Conservation (phyloP, 371 early-diverging fungal genomes). For the Haplosporangium sp. region DNA sequence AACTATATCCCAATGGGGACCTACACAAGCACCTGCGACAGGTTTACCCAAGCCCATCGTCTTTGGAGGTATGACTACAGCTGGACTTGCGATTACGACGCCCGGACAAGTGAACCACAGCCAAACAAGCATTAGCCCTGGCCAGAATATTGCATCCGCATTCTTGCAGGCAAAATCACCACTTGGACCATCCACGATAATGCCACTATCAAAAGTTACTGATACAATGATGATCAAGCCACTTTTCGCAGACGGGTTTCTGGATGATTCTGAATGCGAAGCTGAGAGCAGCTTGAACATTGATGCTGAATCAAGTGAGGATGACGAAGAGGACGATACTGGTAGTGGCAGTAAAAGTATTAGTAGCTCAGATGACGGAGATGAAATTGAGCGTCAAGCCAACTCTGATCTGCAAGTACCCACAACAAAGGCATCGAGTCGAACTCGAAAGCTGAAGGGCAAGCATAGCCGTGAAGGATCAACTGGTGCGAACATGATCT, state of each 20-base stretch:
- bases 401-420: conserved; percentile 41
- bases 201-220: conserved; percentile 39
- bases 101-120: not conserved
- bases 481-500: conserved; percentile 2
- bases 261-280: conserved; percentile 63
- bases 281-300: conserved; percentile 43
- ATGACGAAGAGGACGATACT: conserved; percentile 52
- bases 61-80: conserved; percentile 23
- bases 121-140: not conserved
- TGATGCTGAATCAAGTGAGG: conserved; percentile 57
- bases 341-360: conserved; percentile 25
- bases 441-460: not conserved
- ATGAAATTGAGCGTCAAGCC: conserved; percentile 38
- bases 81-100: not conserved
- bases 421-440: not conserved
- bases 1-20: conserved; percentile 10
- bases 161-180: not conserved
- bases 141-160: not conserved
- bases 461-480: not conserved
- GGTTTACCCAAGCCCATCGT: not conserved
- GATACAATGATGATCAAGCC: conserved; percentile 64
- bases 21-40: not conserved
- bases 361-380: not conserved
- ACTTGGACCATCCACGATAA: conserved; percentile 2
- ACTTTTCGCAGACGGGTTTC: conserved; percentile 67